Evolutionary conservation across 2,329 filamentous ascomycete genomes (phyloP).

Genomic region (Microsporum ferrugineum): DNA sequence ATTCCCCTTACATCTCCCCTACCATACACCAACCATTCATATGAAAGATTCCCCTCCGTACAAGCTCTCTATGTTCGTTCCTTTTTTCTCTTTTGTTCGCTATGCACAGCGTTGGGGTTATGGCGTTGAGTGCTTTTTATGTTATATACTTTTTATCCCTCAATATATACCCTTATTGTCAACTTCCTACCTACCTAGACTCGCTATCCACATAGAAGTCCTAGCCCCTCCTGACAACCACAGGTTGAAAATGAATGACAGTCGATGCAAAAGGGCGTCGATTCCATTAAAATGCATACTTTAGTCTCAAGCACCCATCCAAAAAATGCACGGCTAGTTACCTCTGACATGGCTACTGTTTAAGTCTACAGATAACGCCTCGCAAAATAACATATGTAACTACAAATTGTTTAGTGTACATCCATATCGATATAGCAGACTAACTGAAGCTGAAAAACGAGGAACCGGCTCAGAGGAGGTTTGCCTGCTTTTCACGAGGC

Average conservation of each 20-base stretch:
- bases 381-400: neutral
- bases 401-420: neutral
- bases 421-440: neutral
- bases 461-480: neutral
- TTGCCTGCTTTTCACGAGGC: neutral
- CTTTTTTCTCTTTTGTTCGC: neutral
- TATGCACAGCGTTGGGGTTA: conserved; percentile 3
- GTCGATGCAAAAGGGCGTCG: too few relatives aligned
- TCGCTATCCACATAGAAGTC: too few relatives aligned
- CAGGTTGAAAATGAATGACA: too few relatives aligned
- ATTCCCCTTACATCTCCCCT: too few relatives aligned
- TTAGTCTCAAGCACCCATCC: too few relatives aligned
- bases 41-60: neutral
- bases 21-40: too few relatives aligned
- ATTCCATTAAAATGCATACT: too few relatives aligned
- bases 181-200: neutral
- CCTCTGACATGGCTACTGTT: too few relatives aligned
- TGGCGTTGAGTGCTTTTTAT: neutral
- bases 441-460: neutral
- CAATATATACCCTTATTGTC: neutral
- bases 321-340: too few relatives aligned
- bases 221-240: too few relatives aligned
- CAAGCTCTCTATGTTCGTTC: neutral
- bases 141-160: neutral
- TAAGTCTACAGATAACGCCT: too few relatives aligned